Evolutionary conservation across 2,329 filamentous ascomycete species (phyloP).

Genomic region (Microdochium bolleyi): DNA sequence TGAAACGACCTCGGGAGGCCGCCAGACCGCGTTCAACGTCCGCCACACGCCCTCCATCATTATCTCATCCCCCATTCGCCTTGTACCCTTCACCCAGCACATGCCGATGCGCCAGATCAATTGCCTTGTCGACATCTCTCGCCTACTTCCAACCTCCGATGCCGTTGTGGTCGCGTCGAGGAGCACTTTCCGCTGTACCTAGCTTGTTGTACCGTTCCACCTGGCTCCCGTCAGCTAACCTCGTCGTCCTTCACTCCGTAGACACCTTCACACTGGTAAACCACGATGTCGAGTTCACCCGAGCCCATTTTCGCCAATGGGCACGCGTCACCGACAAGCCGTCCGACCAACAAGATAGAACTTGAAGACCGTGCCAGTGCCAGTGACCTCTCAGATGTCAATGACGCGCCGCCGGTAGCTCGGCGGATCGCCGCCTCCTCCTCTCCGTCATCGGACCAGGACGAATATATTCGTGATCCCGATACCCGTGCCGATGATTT

Average conservation of each 20-base stretch:
- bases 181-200: constrained; percentile 16
- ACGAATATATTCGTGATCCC: constrained; percentile 18
- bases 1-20: constrained; percentile 5
- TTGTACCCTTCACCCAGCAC: constrained; percentile 35
- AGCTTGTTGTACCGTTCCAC: neutral
- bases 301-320: constrained; percentile 60
- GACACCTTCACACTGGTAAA: constrained; percentile 3
- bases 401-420: constrained; percentile 44
- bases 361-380: constrained; percentile 47
- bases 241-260: constrained; percentile 25
- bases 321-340: constrained; percentile 47
- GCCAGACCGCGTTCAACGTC: neutral
- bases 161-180: constrained; percentile 23
- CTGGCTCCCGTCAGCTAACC: constrained; percentile 27
- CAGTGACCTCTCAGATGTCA: constrained; percentile 69
- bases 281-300: constrained; percentile 55
- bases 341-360: constrained; percentile 28
- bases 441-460: constrained; percentile 28
- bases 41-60: constrained; percentile 25
- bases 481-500: constrained; percentile 27
- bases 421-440: constrained; percentile 26
- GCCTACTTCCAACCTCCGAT: constrained; percentile 21
- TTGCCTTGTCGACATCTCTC: constrained; percentile 25
- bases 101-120: constrained; percentile 22
- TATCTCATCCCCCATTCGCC: constrained; percentile 34